A percentile compares a stretch with the other conserved stretches of the same genome.
These are phyloP conservation scores for Trichoderma erinaceum DNA, from an alignment of 495 filamentous ascomycete genomes.

Conservation along the genomic window DNA sequence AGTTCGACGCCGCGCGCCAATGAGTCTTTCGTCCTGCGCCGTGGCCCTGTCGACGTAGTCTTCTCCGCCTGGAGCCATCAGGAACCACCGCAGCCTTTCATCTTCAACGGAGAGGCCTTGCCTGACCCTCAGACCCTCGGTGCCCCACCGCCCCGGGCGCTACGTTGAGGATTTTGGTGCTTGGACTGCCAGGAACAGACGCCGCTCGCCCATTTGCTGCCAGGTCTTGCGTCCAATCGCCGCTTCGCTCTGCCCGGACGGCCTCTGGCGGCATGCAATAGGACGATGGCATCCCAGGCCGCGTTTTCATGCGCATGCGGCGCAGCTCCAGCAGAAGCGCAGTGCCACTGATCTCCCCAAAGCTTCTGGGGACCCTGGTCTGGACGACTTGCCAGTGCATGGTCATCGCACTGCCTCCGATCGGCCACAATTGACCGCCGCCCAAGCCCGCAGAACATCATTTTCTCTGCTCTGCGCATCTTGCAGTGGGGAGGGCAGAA, in stretches of 20 bases:
- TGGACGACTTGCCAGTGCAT: not conserved
- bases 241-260: constrained; percentile 3
- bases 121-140: not conserved
- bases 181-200: constrained; percentile 13
- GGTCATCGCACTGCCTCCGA: constrained; percentile 8
- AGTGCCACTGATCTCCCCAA: constrained; percentile 13
- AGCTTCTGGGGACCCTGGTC: constrained; percentile 2
- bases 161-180: not conserved
- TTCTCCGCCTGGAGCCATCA: not conserved
- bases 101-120: constrained; percentile 3
- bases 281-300: not conserved
- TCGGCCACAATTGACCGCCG: constrained; percentile 12
- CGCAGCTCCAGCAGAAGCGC: constrained; percentile 7
- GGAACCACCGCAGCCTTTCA: constrained; percentile 10
- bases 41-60: not conserved
- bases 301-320: constrained; percentile 2
- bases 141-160: not conserved
- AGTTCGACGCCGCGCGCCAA: not conserved
- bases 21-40: not conserved
- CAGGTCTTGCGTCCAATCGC: constrained; percentile 1
- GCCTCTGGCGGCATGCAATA: not conserved
- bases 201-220: not conserved
- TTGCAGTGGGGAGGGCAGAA: not conserved
- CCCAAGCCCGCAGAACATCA: constrained; percentile 7
- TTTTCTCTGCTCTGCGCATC: not conserved